Percentiles rank a stretch among this genome's conserved stretches.
Evolutionary conservation across 306 rosid species (phyloP).

Genomic region (Sophora flavescens): DNA sequence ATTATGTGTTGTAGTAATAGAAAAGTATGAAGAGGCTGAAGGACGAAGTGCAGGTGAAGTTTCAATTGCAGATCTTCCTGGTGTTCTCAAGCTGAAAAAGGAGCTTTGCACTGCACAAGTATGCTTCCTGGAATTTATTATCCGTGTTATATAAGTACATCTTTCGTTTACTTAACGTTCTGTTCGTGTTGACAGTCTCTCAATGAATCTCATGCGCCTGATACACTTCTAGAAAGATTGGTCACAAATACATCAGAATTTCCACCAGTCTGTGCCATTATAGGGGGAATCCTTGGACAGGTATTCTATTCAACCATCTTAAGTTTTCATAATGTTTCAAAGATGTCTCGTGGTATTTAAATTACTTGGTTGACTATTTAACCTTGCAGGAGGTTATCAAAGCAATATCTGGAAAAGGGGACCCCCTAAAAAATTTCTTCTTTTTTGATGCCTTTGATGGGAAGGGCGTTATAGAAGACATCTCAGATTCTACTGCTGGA

Average conservation of each 20-base stretch:
- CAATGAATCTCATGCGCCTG: slow-evolving; percentile 75
- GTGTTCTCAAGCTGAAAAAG: slow-evolving; percentile 71
- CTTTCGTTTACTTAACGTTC: slow-evolving; percentile 36
- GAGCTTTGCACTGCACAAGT: slow-evolving; percentile 84
- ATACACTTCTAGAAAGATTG: slow-evolving; percentile 76
- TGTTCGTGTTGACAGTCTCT: slow-evolving; percentile 65
- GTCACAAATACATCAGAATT: slow-evolving; percentile 68
- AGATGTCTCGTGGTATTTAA: background rate
- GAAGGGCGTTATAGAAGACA: slow-evolving; percentile 85
- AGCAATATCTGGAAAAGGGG: slow-evolving; percentile 93
- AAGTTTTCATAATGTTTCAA: background rate
- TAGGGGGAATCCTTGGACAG: slow-evolving; percentile 98
- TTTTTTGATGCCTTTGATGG: slow-evolving; percentile 88
- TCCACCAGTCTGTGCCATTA: slow-evolving; percentile 95
- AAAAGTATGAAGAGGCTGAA: slow-evolving; percentile 82
- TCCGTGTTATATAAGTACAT: background rate
- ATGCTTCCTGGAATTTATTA: slow-evolving; percentile 33
- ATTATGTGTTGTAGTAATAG: slow-evolving; percentile 64
- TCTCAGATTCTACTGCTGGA: slow-evolving; percentile 50
- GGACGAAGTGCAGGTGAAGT: slow-evolving; percentile 72
- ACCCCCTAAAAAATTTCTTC: slow-evolving; percentile 83
- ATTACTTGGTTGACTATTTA: slow-evolving; percentile 24
- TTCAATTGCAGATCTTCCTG: slow-evolving; percentile 71
- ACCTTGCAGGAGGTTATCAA: slow-evolving; percentile 87
- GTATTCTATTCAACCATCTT: slow-evolving; percentile 46